phyloP scores from a whole-genome alignment of 148 eudicot species.

The Spergularia marina region DNA sequence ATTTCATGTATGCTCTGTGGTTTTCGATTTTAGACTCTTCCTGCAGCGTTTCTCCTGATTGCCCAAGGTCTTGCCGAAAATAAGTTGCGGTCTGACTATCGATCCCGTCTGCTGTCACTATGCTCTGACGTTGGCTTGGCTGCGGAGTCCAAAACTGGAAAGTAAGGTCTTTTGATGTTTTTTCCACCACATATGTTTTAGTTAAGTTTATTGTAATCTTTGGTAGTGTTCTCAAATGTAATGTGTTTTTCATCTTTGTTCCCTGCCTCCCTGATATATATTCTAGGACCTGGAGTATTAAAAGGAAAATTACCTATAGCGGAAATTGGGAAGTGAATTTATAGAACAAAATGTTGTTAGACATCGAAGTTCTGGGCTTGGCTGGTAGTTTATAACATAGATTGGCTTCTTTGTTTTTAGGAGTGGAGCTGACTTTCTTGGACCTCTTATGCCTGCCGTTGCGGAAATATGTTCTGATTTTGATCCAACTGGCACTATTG shows the following conservation, averaged over 20 bases:
- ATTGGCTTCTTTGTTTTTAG: constrained; percentile 40
- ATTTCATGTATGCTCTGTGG: constrained; percentile 45
- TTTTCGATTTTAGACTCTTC: constrained; percentile 81
- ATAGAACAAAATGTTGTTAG: not conserved
- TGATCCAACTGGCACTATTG: constrained; percentile 74
- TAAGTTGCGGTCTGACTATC: constrained; percentile 82
- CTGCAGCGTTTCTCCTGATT: constrained; percentile 87
- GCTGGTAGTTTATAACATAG: not conserved
- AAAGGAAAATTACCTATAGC: not conserved
- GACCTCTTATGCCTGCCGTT: constrained; percentile 95
- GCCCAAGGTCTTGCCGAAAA: constrained; percentile 58
- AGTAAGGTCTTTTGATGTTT: constrained; percentile 40
- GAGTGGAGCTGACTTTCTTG: constrained; percentile 99
- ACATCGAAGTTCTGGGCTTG: not conserved
- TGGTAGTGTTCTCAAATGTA: not conserved
- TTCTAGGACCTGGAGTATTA: not conserved
- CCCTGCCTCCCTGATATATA: not conserved
- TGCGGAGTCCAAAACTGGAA: constrained; percentile 97
- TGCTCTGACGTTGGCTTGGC: constrained; percentile 99
- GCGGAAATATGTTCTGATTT: constrained; percentile 98
- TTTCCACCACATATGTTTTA: not conserved
- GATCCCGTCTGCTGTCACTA: constrained; percentile 84
- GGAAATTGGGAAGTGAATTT: not conserved
- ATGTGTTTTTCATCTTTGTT: not conserved
- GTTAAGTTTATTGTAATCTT: not conserved